phyloP scores from a whole-genome alignment of 164 flowering plant genomes.

The Aristolochia californica region DNA sequence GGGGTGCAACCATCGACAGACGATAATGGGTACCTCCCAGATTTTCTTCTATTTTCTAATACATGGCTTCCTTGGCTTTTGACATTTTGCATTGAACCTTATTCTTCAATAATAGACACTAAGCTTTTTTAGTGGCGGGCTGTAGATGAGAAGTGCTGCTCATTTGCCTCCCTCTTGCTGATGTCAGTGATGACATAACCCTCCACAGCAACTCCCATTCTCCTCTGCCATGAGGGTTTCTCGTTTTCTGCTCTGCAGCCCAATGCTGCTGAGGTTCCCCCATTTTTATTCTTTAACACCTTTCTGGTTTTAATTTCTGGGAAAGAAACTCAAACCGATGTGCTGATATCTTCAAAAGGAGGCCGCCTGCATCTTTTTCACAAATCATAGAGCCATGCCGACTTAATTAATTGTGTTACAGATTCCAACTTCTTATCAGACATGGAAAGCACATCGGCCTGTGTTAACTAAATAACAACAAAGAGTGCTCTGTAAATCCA shows the following conservation, averaged over 20 bases:
- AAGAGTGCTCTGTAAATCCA: neutral
- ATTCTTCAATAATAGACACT: neutral
- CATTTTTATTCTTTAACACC: neutral
- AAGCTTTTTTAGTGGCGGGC: neutral
- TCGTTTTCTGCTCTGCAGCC: neutral
- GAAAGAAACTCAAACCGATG: too few species aligned
- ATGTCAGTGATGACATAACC: slow-evolving; percentile 8
- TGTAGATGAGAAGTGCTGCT: neutral
- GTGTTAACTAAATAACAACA: neutral
- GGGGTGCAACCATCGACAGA: neutral
- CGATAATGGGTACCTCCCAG: neutral
- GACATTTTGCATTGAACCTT: slow-evolving; percentile 1
- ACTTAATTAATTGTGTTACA: neutral
- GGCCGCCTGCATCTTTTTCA: neutral
- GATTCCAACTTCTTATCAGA: neutral
- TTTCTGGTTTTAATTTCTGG: neutral
- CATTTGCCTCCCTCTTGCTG: neutral
- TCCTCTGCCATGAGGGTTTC: neutral
- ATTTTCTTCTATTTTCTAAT: neutral
- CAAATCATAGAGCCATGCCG: neutral
- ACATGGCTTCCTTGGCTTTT: neutral
- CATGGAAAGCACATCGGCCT: neutral
- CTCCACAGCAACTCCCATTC: neutral
- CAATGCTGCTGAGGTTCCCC: neutral
- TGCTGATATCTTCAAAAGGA: neutral